Evolutionary conservation across 257 asterid species (phyloP).

Genomic region (Leonotis leonurus): DNA sequence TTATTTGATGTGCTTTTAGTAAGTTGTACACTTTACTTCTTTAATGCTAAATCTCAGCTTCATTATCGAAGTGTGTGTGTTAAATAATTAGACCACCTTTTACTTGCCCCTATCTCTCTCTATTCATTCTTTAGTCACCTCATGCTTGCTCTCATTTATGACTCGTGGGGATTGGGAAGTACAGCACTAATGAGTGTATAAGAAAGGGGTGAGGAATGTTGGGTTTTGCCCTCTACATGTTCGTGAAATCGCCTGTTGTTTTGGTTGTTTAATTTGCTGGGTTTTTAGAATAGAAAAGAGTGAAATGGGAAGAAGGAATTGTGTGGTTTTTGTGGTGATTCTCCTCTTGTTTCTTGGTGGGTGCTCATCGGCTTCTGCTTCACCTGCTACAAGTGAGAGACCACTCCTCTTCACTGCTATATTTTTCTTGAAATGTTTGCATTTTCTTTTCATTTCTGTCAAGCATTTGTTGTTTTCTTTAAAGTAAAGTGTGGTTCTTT

Average conservation of each 20-base stretch:
- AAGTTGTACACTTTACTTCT: slow-evolving; percentile 1
- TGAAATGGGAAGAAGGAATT: slow-evolving; percentile 48
- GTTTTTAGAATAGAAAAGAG: not conserved
- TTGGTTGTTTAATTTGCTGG: slow-evolving; percentile 10
- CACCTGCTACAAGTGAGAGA: slow-evolving; percentile 85
- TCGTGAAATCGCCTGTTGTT: slow-evolving; percentile 22
- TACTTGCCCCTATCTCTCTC: too few relatives aligned
- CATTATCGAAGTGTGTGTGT: slow-evolving; percentile 3
- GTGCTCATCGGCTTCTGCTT: slow-evolving; percentile 61
- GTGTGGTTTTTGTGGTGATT: slow-evolving; percentile 25
- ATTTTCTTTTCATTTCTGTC: not conserved
- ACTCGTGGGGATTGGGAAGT: slow-evolving; percentile 19
- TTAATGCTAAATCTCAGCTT: slow-evolving; percentile 19
- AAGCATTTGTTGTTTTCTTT: not conserved
- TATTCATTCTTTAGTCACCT: slow-evolving; percentile 24
- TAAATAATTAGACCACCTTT: slow-evolving; percentile 1
- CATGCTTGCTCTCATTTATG: slow-evolving; percentile 31
- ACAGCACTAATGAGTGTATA: slow-evolving; percentile 20
- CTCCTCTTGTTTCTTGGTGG: slow-evolving; percentile 39
- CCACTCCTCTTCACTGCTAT: too few relatives aligned
- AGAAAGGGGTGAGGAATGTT: slow-evolving; percentile 21
- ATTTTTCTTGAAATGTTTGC: too few relatives aligned
- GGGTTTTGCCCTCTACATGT: slow-evolving; percentile 20
- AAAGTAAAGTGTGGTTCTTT: slow-evolving; percentile 1
- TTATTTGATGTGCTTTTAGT: slow-evolving; percentile 23